Evolutionary conservation across 2,329 filamentous ascomycete species (phyloP), one percentile per base, ranked within the genome.

Genomic region (Botryotinia calthae): DNA sequence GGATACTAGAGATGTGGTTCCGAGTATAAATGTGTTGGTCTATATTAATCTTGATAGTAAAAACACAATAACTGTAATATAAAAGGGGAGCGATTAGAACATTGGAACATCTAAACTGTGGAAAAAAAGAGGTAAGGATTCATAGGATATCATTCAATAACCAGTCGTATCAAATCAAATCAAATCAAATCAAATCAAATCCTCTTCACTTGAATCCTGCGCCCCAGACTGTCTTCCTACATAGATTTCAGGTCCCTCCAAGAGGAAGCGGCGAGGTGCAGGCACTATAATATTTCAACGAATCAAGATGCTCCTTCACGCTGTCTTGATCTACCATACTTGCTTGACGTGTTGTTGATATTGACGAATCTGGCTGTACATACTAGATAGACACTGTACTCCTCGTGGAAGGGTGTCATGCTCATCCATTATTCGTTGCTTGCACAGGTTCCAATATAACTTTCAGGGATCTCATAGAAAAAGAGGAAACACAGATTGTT

Each of bases 171-270:
- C 25, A 28, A 42, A 56, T 56, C 25, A 22, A 56, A 25, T 28
- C 10, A 10, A 42, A 56, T 67, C 20, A 28, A 42, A 56, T 56
- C 25, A 22, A 56, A 25, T 28, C 10, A 10, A 42, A 56, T 67
- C 20, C 65, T 28, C 65, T 56, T 42, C 10, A 31, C 48, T 67
- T 42, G 48, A 67, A 67, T 67, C 48, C 65, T 67, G 48, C 48
- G 65, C 65, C 48, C 25, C 10, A 56, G 34, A 67, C 22, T 22
- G 42, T 56, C 65, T 67, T 67, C 34, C 34, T n/a, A 28, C 25
- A 67, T 67, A 28, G 34, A 22, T 56, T 56, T 25, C 44, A 48
- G 16, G 16, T 40, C 48, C 46, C 64, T n/a, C 28, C 28, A 40
- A 54, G 25, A 67, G 46, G 64, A 54, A 54, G 64, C 56, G 65